Conservation (phyloP, 176 grass and related monocot genomes). For the Cymbopogon citratus region DNA sequence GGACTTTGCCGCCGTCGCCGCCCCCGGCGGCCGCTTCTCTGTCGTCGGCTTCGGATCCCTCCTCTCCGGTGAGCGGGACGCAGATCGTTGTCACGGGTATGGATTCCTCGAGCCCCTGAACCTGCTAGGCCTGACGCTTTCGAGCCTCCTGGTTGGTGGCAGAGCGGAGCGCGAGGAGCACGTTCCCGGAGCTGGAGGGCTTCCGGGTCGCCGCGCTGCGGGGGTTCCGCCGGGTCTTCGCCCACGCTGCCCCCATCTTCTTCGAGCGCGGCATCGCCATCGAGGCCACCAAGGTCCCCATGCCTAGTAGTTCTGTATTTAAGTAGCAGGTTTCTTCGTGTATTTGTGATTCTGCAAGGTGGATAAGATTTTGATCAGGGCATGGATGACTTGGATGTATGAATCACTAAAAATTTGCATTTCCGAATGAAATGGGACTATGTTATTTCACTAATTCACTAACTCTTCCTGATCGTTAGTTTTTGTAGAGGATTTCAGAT, state of each 20-base stretch:
- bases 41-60: conserved; percentile 87
- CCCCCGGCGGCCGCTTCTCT: conserved; percentile 48
- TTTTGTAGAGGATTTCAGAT: neutral
- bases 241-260: conserved; percentile 81
- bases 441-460: neutral
- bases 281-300: conserved; percentile 34
- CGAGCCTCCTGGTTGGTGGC: neutral
- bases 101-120: neutral
- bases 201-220: conserved; percentile 63
- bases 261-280: conserved; percentile 83
- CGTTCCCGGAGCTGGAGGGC: conserved; percentile 75
- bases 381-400: neutral
- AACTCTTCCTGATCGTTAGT: neutral
- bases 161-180: conserved; percentile 94
- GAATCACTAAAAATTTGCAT: neutral
- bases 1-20: conserved; percentile 48
- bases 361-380: neutral
- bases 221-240: conserved; percentile 88
- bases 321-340: neutral
- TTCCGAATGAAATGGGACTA: neutral
- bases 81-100: neutral
- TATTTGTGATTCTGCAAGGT: neutral
- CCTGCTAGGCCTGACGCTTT: neutral
- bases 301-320: neutral
- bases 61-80: conserved; percentile 55